These are phyloP conservation scores for Pichia gijzeniarum DNA, from an alignment of 805 yeast genomes.

Conservation along the genomic window DNA sequence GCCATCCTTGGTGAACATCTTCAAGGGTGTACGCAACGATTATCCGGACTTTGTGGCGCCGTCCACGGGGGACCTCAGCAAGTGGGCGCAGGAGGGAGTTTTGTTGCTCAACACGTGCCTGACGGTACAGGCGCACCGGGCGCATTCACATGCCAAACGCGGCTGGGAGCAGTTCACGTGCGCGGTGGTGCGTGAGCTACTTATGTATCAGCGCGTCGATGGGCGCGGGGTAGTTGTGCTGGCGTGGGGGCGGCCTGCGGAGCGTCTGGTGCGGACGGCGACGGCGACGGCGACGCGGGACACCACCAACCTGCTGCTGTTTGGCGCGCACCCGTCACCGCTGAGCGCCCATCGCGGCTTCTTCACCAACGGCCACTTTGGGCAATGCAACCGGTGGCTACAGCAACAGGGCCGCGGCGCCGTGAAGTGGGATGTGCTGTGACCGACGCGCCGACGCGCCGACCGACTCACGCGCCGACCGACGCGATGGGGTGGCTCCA, in stretches of 20 bases:
- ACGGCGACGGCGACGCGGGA: neutral
- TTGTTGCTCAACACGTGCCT: constrained; percentile 79
- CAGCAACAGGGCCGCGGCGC: neutral
- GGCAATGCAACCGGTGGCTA: constrained; percentile 3
- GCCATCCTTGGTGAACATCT: constrained; percentile 81
- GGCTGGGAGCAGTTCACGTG: constrained; percentile 95
- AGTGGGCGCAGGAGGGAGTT: constrained; percentile 88
- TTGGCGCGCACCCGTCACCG: constrained; percentile 92
- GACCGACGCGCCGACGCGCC: no score
- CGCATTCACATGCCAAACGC: constrained; percentile 81
- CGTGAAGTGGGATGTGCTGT: neutral
- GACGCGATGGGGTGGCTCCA: no score
- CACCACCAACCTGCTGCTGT: constrained; percentile 44
- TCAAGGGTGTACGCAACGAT: constrained; percentile 60
- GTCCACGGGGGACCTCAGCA: constrained; percentile 57
- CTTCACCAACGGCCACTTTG: constrained; percentile 32
- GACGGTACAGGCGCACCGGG: constrained; percentile 88
- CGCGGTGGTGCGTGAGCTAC: constrained; percentile 43
- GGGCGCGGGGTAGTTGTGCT: constrained; percentile 57
- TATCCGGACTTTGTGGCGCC: constrained; percentile 68
- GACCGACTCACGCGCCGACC: no score
- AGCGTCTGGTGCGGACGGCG: constrained; percentile 26
- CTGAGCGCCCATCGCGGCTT: constrained; percentile 85
- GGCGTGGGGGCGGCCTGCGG: constrained; percentile 51
- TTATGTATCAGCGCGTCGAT: neutral